Evolutionary conservation across 495 filamentous ascomycete genomes (phyloP), one percentile per base, ranked within the genome.

Genomic region (Penicillium lividum): DNA sequence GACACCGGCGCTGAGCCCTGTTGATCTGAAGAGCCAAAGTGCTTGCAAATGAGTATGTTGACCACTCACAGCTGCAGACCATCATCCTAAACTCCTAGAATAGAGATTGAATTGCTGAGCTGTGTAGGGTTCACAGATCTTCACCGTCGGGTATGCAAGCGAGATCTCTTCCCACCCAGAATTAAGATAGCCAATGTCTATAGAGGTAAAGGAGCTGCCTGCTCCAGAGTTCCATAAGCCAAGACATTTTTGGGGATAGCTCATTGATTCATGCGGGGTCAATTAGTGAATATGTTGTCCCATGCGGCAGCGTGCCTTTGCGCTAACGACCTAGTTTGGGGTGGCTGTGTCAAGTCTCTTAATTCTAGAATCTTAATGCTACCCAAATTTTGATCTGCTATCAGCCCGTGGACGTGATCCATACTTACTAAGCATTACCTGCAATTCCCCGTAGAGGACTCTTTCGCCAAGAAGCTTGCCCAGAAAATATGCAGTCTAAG

Each of bases 151-250:
- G 5, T 42, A 50, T 51, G 46, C 22, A 58, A 48, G 13, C 40
- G 51, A 66, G 49, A 36, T 11, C 33, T 11, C 33, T 13, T 3
- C 33, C 33, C 9, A 11, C 33, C 46, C 46, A 48, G 46, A 9
- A 48, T 22, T 25, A 7, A 10, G 18, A 42, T 38, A 33, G 29
- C 65, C 65, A 67, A 62, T 67, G 46, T 52, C 10, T n/a, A 42
- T 11, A 8, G 5, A 51, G 53, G 28, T 45, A 67, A 67, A 65
- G 58, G 36, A 56, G 65, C 40, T 67, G 65, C 65, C 65, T 65
- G 54, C 29, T 18, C n/a, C 10, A 57, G 9, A 2, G 22, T 43
- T 16, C 44, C 27, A 54, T 50, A 8, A 42, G 64, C 64, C 61
- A 67, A 67, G 65, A 60, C 6, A 33, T 34, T n/a, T 44, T 7